Conservation (phyloP, 75 land plant genomes). For the Sequoiadendron giganteum region DNA sequence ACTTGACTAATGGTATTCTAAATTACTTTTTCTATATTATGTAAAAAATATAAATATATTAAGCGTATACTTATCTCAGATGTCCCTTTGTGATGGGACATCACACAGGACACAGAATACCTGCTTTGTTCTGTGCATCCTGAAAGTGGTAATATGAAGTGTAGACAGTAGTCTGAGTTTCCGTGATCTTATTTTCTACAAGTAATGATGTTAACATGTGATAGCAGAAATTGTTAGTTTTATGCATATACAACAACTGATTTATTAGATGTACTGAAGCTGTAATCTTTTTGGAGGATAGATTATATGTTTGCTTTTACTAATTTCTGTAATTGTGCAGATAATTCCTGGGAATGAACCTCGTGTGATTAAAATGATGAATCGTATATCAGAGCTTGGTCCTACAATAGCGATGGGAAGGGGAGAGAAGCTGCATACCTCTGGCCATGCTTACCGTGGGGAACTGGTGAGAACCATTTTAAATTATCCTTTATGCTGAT, state of each 20-base stretch:
- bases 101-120: neutral
- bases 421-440: constrained; percentile 85
- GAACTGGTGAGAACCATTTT: constrained; percentile 66
- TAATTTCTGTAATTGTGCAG: constrained; percentile 25
- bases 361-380: constrained; percentile 94
- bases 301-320: neutral
- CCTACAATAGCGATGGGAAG: constrained; percentile 84
- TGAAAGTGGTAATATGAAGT: neutral
- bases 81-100: too few species aligned
- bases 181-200: neutral
- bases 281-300: neutral
- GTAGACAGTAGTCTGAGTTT: neutral
- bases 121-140: neutral
- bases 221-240: neutral
- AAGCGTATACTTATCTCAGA: too few species aligned
- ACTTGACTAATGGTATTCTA: too few species aligned
- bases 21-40: too few species aligned
- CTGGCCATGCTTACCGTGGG: constrained; percentile 97
- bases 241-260: neutral
- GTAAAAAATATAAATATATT: too few species aligned
- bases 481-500: neutral
- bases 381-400: constrained; percentile 93
- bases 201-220: neutral
- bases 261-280: neutral
- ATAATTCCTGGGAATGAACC: constrained; percentile 98